phyloP scores from a whole-genome alignment of 2,329 filamentous ascomycete species.

The Gyromitra esculenta region DNA sequence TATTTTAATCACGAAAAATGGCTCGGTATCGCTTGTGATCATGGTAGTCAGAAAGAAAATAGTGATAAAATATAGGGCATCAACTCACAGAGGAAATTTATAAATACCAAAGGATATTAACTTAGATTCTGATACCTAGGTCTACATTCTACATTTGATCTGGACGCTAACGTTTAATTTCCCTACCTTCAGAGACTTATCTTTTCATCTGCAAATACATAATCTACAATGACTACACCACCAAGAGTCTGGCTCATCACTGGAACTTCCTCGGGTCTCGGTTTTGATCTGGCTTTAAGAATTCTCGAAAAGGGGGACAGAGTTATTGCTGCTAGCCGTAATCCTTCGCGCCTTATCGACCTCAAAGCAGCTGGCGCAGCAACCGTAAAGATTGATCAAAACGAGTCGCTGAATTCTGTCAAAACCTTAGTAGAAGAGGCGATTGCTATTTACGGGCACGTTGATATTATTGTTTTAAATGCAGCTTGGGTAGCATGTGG shows the following conservation, averaged over 20 bases:
- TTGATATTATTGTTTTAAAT: slow-evolving; percentile 65
- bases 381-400: slow-evolving; percentile 62
- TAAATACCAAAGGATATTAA: slow-evolving; percentile 7
- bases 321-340: slow-evolving; percentile 65
- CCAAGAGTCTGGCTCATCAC: slow-evolving; percentile 61
- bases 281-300: slow-evolving; percentile 62
- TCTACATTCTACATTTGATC: neutral
- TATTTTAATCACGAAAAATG: slow-evolving; percentile 22
- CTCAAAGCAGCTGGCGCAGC: slow-evolving; percentile 60
- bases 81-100: neutral
- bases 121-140: neutral
- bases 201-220: neutral
- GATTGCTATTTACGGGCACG: slow-evolving; percentile 61
- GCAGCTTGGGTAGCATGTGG: slow-evolving; percentile 63
- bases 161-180: neutral
- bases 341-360: slow-evolving; percentile 59
- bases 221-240: slow-evolving; percentile 10
- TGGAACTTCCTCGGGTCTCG: slow-evolving; percentile 64
- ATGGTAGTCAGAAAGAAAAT: neutral
- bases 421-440: slow-evolving; percentile 59
- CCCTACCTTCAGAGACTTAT: neutral
- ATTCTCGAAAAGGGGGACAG: slow-evolving; percentile 63
- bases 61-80: neutral
- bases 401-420: slow-evolving; percentile 59
- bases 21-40: neutral